These are phyloP conservation scores for Pilasporangium apinafurcum DNA, from an alignment of 352 stramenopile species.

Conservation along the genomic window DNA sequence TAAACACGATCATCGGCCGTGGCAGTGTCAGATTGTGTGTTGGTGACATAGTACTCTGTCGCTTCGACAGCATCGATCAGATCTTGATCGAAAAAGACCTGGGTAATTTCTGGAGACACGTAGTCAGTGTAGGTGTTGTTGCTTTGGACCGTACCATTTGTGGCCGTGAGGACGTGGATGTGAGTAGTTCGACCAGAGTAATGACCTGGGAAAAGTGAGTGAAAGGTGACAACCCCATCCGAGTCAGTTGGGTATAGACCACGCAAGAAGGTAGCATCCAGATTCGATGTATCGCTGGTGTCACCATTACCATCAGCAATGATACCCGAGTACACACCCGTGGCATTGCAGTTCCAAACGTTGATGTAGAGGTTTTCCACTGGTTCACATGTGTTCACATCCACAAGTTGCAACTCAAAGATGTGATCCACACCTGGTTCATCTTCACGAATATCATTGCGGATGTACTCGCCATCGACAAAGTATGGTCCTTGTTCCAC, in stretches of 20 bases:
- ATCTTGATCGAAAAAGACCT: no score
- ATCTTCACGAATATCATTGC: slow-evolving; percentile 4
- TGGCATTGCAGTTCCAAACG: slow-evolving; percentile 11
- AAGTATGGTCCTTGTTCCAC: slow-evolving; percentile 8
- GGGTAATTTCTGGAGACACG: no score
- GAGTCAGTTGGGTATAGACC: slow-evolving; percentile 1
- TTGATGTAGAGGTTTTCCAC: slow-evolving; percentile 6
- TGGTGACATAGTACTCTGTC: no score
- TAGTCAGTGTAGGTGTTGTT: no score
- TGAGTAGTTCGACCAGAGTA: neutral
- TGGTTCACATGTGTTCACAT: slow-evolving; percentile 7
- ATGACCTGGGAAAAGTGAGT: no score
- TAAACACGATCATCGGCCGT: no score
- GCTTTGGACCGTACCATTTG: no score
- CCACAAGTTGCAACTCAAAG: slow-evolving; percentile 8
- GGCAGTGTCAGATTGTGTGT: no score
- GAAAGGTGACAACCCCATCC: no score
- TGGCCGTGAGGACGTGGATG: no score
- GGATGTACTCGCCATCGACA: slow-evolving; percentile 5
- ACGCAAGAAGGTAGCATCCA: slow-evolving; percentile 4
- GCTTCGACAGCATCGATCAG: no score
- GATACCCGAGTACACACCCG: slow-evolving; percentile 6
- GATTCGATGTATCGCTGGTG: neutral
- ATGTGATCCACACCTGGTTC: slow-evolving; percentile 2
- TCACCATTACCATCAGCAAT: slow-evolving; percentile 3